Evolutionary conservation across 768 basidiomycete genomes (phyloP), one percentile per base, ranked within the genome.

Genomic region (Tulasnella sp.): DNA sequence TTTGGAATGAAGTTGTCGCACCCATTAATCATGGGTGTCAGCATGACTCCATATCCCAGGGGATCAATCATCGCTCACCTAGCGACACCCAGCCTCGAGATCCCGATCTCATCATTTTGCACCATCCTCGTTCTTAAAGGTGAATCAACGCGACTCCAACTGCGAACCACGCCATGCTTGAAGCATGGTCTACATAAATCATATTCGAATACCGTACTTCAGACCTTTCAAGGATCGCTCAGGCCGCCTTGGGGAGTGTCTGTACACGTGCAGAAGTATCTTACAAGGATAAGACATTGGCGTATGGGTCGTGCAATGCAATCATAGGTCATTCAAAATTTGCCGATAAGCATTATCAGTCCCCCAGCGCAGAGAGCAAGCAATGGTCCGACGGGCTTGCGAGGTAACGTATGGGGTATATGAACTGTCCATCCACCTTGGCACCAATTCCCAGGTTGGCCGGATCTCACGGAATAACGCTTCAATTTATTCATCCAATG

Each of bases 401-500:
- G 68, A 17, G 67, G 64, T 11, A 70, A 65, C 15, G 71, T 49
- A 54, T 69, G 66, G 4, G 70, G 68, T 24, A 70, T 67, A 59
- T 81, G 84, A 30, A 85, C 71, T 61, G 83, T 79, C 45, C 73
- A 50, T 80, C 78, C 15, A 86, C 74, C 9, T 70, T 61, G 2
- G 19, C 34, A 21, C 73, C 73, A 1, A 67, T 67, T 15, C 68
- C 61, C 19, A 73, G 73, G 1, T 67, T 67, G 4, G 85, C 76
- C 2, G 85, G 83, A 59, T 78, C 76, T 58, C 80, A 78, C 17
- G 75, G 68, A 24, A 75, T 73, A 69, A 85, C 86, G 0, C 78
- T 75, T 1, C 73, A 70, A n/a, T 81, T 73, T 29, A 78, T 72
- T 30, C 76, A 71, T 65, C 86, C 84, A 24, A 87, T 71, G 61